Conservation (phyloP, 805 yeast genomes). For the Danielozyma ontarioensis region DNA sequence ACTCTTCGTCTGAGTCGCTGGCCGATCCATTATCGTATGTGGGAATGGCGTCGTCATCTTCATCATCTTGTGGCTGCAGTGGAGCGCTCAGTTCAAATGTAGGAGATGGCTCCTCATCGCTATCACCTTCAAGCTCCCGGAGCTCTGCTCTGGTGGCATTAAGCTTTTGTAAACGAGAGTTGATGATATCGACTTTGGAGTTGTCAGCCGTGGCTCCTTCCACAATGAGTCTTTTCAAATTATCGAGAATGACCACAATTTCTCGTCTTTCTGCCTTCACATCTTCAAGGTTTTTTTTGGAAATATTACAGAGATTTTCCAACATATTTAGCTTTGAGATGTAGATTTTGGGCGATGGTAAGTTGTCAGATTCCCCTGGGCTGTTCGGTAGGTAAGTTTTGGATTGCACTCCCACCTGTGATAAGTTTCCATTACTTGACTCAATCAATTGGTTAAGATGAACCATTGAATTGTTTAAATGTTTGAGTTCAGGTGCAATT, state of each 20-base stretch:
- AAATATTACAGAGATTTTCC: constrained; percentile 31
- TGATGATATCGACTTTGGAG: constrained; percentile 25
- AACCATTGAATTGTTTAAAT: constrained; percentile 24
- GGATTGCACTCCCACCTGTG: constrained; percentile 35
- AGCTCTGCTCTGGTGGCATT: constrained; percentile 27
- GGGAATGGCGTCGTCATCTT: constrained; percentile 6
- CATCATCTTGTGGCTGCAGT: background rate
- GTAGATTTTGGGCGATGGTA: constrained; percentile 29
- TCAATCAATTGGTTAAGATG: constrained; percentile 19
- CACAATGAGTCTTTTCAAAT: constrained; percentile 14
- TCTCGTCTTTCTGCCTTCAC: constrained; percentile 22
- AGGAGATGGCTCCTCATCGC: constrained; percentile 24
- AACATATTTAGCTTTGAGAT: constrained; percentile 33
- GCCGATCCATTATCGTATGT: constrained; percentile 8
- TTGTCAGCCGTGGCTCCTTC: constrained; percentile 29
- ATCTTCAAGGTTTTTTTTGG: constrained; percentile 27
- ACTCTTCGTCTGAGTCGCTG: constrained; percentile 14
- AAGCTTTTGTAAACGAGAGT: constrained; percentile 21
- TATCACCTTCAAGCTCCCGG: constrained; percentile 16
- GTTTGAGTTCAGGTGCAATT: constrained; percentile 27
- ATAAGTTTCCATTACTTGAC: constrained; percentile 27
- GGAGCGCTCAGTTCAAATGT: constrained; percentile 12
- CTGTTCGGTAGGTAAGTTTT: constrained; percentile 31
- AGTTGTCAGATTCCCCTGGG: constrained; percentile 27
- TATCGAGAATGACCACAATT: constrained; percentile 21